Evolutionary conservation across 345 rosid species (phyloP), one percentile per base, ranked within the genome.

Genomic region (Gossypium turneri): DNA sequence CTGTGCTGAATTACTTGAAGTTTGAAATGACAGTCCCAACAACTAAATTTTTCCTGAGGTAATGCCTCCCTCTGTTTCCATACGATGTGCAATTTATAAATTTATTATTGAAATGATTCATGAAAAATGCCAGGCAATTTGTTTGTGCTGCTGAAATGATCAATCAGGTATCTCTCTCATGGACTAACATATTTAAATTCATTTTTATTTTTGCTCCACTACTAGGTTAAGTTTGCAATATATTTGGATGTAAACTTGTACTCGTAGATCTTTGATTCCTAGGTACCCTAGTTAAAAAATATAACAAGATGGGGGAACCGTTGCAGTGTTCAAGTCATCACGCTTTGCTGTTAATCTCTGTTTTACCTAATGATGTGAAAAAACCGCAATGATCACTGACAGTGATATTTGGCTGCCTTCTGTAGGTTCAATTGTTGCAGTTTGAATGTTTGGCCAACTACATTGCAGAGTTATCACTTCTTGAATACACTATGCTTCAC

Each of bases 21-120:
- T 94, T 94, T 57, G 97, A 94, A 80, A 76, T 90, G 89, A 88
- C 97, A 17, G 92, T 94, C 53, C 97, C 97, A 63, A 94, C 98
- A 44, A 82, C 88, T 43, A 90, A 89, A 75, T 92, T 95, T 77
- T 94, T 92, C 67, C 74, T 94, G 67, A 86, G 94, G 98, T 93
- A 83, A 72, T 65, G 76, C 10, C 50, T n/a, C 63, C 29, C 25
- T n/a, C 9, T 60, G 7, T 11, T 57, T 29, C 51, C 29, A 22
- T 51, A 9, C 27, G 9, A 29, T 55, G 22, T 65, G 12, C 59
- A 62, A 17, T 47, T 45, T 20, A 43, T 47, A 41, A 13, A 53
- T 43, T 38, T 16, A 10, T 41, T 51, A 43, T 22, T 74, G 66
- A 16, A 15, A 19, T 59, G 34, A 47, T 64, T 74, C 34, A 17